Evolutionary conservation across 2,329 filamentous ascomycete genomes (phyloP).

Genomic region (Epichloe aotearoae): DNA sequence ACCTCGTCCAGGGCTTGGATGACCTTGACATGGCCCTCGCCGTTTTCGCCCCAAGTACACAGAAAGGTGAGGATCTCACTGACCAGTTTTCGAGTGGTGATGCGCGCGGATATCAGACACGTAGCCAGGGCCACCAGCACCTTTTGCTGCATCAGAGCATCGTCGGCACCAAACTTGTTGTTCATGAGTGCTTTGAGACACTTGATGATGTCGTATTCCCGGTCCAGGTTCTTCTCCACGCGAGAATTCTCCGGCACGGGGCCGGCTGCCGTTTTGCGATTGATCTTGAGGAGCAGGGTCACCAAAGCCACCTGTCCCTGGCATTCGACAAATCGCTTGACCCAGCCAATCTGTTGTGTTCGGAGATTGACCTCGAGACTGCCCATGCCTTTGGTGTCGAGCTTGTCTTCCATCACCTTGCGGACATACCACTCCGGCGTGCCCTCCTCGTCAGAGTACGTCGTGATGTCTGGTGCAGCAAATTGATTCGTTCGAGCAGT

Average conservation of each 20-base stretch:
- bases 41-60: conserved; percentile 78
- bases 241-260: conserved; percentile 47
- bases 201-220: conserved; percentile 95
- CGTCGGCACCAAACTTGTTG: conserved; percentile 97
- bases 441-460: conserved; percentile 82
- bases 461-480: conserved; percentile 54
- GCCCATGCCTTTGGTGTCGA: conserved; percentile 80
- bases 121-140: conserved; percentile 79
- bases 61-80: conserved; percentile 94
- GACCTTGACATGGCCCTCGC: conserved; percentile 82
- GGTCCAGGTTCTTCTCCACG: conserved; percentile 68
- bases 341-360: conserved; percentile 96
- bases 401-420: conserved; percentile 89
- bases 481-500: conserved; percentile 61
- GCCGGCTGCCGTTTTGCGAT: conserved; percentile 67
- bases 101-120: conserved; percentile 73
- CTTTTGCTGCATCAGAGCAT: conserved; percentile 80
- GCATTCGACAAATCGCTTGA: conserved; percentile 90
- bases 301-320: conserved; percentile 94
- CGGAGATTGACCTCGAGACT: conserved; percentile 88
- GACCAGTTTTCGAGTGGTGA: conserved; percentile 87
- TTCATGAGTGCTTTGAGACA: conserved; percentile 97
- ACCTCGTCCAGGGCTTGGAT: conserved; percentile 86
- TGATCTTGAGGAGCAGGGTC: conserved; percentile 86
- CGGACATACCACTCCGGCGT: conserved; percentile 97